phyloP scores from a whole-genome alignment of 1,139 yeast genomes.

The Protomyces gravidus region DNA sequence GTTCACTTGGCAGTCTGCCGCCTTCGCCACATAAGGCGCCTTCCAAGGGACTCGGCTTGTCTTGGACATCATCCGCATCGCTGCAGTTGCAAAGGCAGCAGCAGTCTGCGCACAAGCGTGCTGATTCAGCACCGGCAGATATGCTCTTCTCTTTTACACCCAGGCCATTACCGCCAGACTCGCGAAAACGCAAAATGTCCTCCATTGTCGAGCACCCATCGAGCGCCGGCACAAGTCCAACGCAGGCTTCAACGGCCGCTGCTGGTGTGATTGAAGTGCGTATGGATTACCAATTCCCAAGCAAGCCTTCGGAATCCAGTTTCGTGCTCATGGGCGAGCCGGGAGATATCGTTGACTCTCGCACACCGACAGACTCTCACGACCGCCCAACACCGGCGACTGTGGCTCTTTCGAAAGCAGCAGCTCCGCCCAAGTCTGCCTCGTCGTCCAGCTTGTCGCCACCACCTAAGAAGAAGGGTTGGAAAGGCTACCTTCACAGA shows the following conservation, averaged over 20 bases:
- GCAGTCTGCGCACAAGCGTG: conserved; percentile 13
- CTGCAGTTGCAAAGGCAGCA: too few relatives aligned
- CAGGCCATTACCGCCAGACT: conserved; percentile 22
- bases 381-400: background rate
- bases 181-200: conserved; percentile 26
- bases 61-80: background rate
- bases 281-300: background rate
- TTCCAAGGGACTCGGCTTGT: background rate
- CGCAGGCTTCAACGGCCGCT: background rate
- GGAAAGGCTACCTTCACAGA: conserved; percentile 21
- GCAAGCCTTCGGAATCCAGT: background rate
- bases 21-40: conserved; percentile 16
- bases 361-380: background rate
- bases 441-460: background rate
- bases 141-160: conserved; percentile 16
- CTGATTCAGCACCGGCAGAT: conserved; percentile 27
- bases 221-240: background rate
- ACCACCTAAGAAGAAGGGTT: conserved; percentile 13
- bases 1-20: conserved; percentile 20
- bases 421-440: background rate
- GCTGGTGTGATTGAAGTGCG: background rate
- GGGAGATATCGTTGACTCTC: conserved; percentile 14
- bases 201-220: conserved; percentile 24
- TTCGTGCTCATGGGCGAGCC: conserved; percentile 20
- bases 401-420: background rate